Conservation (phyloP, 202 grass and related monocot species). For the Panicum virgatum region DNA sequence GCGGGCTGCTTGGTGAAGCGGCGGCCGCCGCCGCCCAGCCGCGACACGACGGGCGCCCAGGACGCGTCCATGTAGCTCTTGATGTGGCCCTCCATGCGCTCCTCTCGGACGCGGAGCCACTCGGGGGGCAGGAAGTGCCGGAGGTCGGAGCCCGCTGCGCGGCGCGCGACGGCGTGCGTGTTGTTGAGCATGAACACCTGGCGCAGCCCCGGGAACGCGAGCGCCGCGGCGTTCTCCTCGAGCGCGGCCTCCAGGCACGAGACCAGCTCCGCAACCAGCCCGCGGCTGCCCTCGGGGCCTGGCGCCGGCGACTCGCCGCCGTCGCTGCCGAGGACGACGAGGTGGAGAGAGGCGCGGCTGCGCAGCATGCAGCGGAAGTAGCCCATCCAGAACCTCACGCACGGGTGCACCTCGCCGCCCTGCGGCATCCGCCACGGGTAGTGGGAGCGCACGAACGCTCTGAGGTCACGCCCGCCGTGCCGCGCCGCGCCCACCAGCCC, state of each 20-base stretch:
- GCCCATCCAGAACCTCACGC: conserved; percentile 45
- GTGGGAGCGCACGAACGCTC: conserved; percentile 10
- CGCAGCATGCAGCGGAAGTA: conserved; percentile 42
- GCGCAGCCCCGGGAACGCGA: no score
- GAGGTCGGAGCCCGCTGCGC: conserved; percentile 40
- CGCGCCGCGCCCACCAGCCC: conserved; percentile 23
- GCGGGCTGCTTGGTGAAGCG: background rate
- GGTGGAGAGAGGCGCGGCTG: conserved; percentile 33
- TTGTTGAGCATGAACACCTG: conserved; percentile 59
- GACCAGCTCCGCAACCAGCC: conserved; percentile 25
- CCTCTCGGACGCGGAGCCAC: conserved; percentile 27
- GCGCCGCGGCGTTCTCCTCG: conserved; percentile 29
- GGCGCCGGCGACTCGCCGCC: background rate
- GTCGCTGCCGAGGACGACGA: conserved; percentile 1
- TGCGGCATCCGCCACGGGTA: conserved; percentile 44
- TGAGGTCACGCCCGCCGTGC: conserved; percentile 14
- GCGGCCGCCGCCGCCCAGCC: background rate
- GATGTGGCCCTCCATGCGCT: conserved; percentile 25
- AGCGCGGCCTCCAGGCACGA: conserved; percentile 34
- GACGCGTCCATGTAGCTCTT: conserved; percentile 17
- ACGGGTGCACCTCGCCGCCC: conserved; percentile 51
- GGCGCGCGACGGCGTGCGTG: conserved; percentile 27
- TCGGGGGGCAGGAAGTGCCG: conserved; percentile 1
- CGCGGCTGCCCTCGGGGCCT: background rate
- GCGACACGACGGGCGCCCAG: conserved; percentile 29